Percentiles rank a stretch among this genome's conserved stretches.
Conservation (phyloP, 148 eudicot species). For the Selenicereus undatus region DNA sequence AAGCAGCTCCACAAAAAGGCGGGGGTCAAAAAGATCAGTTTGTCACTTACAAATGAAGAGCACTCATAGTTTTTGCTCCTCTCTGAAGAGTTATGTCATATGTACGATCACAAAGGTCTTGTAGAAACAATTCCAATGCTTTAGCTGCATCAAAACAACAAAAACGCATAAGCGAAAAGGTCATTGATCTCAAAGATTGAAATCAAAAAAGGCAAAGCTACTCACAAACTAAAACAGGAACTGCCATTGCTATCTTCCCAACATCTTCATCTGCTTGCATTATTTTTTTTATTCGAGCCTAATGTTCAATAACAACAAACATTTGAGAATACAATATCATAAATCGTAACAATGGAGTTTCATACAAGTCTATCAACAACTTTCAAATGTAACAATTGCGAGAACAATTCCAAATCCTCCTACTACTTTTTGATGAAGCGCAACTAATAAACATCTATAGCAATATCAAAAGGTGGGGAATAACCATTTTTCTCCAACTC, state of each 20-base stretch:
- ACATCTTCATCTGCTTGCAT: conserved; percentile 99
- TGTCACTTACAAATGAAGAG: conserved; percentile 84
- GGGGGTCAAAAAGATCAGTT: background rate
- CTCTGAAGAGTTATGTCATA: conserved; percentile 86
- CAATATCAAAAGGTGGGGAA: background rate
- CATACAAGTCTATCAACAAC: background rate
- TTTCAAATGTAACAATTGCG: background rate
- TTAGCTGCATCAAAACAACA: conserved; percentile 59
- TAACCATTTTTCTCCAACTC: background rate
- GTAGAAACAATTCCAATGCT: conserved; percentile 92
- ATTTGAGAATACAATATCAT: background rate
- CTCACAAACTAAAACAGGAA: conserved; percentile 95
- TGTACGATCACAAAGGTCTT: conserved; percentile 96
- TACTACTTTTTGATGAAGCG: background rate
- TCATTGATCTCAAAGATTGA: background rate
- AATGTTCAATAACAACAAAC: conserved; percentile 13
- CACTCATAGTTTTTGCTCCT: conserved; percentile 92
- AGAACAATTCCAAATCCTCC: background rate
- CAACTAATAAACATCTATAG: background rate
- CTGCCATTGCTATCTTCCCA: conserved; percentile 98
- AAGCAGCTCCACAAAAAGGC: background rate
- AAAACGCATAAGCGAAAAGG: conserved; percentile 10
- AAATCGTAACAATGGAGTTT: background rate
- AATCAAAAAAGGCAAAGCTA: conserved; percentile 5
- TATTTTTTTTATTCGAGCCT: conserved; percentile 96